Base-by-base conservation (phyloP, 805 yeast species). In the Pichia nakasei region DNA sequence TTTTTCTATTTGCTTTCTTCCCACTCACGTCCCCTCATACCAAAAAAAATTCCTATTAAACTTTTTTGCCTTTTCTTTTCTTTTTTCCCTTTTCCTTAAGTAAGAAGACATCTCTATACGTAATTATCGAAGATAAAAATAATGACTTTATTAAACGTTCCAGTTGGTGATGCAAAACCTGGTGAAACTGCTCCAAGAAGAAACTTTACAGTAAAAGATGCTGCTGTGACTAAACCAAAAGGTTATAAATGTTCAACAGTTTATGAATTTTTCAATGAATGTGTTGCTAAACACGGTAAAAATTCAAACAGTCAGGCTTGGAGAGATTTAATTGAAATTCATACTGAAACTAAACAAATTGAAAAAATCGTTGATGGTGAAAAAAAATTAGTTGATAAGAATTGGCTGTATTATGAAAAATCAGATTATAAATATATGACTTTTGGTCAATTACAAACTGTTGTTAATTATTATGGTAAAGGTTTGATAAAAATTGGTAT, bases 131-230 rank as follows among this genome's bases (percentile, higher is more conserved):
- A 4, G 17, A 19, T 8, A 20, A 12, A 17, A 22, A 24, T 22
- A 26, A 44, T 44, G 47, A 41, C 38, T 11, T 24, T 40, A 33
- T 17, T 44, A 7, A 44, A 44, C 17, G 47, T 44, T 7, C 47
- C 47, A 2, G 47, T 44, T 11, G 35, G 43, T 71, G 44, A 45
- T 19, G 52, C 54, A 12, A 50, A 52, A 32, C 48, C 49, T 17
- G 86, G 86, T 48, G 93, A 85, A 64, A 82, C 93, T 29, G 91
- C 91, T 11, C 91, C 93, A 53, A 76, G 89, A 67, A 76, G 88
- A 67, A 78, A 73, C 55, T 66, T 66, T 46, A 65, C 75, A 39
- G 70, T 69, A 41, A 71, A 73, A 47, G 62, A 65, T 45, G 63
- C 59, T 5, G 71, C 73, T 13, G 57, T 82, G 38, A 62, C 61